A percentile compares a stretch with the other conserved stretches of the same genome.
These are phyloP conservation scores for Biscutella laevigata DNA, from an alignment of 441 rosid genomes.

Conservation along the genomic window DNA sequence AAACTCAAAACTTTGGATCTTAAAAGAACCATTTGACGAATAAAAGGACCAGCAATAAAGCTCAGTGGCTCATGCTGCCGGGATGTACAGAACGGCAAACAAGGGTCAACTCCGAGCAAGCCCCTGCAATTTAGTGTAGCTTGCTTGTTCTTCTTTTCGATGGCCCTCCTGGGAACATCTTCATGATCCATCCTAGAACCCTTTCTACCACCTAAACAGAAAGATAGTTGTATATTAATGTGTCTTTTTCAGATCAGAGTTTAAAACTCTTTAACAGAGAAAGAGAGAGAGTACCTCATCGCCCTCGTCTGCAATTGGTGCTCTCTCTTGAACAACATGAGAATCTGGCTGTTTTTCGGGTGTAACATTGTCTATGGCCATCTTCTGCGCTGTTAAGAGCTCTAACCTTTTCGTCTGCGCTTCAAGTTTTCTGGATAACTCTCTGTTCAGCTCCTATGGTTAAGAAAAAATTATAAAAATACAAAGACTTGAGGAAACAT, in stretches of 20 bases:
- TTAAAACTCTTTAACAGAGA: neutral
- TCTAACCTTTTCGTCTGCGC: constrained; percentile 90
- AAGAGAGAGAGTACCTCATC: constrained; percentile 63
- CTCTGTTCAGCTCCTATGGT: constrained; percentile 74
- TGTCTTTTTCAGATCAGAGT: neutral
- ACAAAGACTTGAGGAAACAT: neutral
- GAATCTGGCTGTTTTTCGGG: constrained; percentile 46
- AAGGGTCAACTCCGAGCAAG: neutral
- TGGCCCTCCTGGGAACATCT: constrained; percentile 95
- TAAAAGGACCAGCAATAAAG: neutral
- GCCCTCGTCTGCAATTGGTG: constrained; percentile 90
- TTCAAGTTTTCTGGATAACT: constrained; percentile 79
- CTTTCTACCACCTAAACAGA: constrained; percentile 80
- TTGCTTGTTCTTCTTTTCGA: constrained; percentile 81
- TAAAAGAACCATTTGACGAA: constrained; percentile 1
- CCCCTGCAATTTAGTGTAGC: constrained; percentile 44
- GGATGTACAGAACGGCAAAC: constrained; percentile 11
- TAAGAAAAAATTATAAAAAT: constrained; percentile 4
- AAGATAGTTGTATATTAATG: neutral
- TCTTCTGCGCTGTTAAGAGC: constrained; percentile 76
- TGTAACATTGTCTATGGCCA: constrained; percentile 46
- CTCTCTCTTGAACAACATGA: constrained; percentile 37
- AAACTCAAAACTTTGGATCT: constrained; percentile 20
- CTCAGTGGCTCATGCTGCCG: constrained; percentile 3
- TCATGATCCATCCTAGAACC: constrained; percentile 97